Evolutionary conservation across 1,284 basidiomycete species (phyloP).

Genomic region (Cutaneotrichosporon sp.): DNA sequence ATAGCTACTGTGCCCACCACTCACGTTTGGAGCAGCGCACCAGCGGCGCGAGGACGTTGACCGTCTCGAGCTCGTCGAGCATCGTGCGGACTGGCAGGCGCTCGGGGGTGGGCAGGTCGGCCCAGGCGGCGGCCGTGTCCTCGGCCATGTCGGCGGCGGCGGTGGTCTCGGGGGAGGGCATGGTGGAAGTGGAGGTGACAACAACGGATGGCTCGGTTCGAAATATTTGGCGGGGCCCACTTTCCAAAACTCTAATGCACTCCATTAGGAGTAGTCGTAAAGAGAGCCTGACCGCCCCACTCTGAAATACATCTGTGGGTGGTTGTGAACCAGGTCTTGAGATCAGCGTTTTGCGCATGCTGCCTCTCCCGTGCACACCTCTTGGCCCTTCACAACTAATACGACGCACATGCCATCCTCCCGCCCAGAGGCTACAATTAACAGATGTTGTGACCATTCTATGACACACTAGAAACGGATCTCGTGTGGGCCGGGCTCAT

Average conservation of each 20-base stretch:
- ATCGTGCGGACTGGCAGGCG: slow-evolving; percentile 55
- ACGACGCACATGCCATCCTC: too few species aligned
- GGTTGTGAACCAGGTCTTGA: too few species aligned
- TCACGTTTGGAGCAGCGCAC: slow-evolving; percentile 61
- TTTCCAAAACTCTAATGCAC: too few species aligned
- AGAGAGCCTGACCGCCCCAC: not conserved
- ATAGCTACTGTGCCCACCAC: slow-evolving; percentile 6
- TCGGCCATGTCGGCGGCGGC: slow-evolving; percentile 14
- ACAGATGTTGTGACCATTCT: too few species aligned
- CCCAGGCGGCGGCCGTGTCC: slow-evolving; percentile 9
- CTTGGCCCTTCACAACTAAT: too few species aligned
- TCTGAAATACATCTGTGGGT: too few species aligned
- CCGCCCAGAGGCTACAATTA: too few species aligned
- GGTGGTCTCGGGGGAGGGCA: not conserved
- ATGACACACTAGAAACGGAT: too few species aligned
- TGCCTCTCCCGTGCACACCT: too few species aligned
- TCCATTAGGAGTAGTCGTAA: not conserved
- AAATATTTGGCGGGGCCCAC: not conserved
- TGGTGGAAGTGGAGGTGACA: not conserved
- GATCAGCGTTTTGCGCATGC: too few species aligned
- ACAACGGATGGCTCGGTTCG: not conserved
- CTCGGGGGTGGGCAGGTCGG: slow-evolving; percentile 41
- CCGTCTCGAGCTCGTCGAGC: slow-evolving; percentile 52
- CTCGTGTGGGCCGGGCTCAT: too few species aligned
- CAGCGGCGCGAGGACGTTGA: slow-evolving; percentile 60